Evolutionary conservation across 2,329 filamentous ascomycete genomes (phyloP), one percentile per base, ranked within the genome.

Genomic region (Pseudopyrenochaeta lycopersici): DNA sequence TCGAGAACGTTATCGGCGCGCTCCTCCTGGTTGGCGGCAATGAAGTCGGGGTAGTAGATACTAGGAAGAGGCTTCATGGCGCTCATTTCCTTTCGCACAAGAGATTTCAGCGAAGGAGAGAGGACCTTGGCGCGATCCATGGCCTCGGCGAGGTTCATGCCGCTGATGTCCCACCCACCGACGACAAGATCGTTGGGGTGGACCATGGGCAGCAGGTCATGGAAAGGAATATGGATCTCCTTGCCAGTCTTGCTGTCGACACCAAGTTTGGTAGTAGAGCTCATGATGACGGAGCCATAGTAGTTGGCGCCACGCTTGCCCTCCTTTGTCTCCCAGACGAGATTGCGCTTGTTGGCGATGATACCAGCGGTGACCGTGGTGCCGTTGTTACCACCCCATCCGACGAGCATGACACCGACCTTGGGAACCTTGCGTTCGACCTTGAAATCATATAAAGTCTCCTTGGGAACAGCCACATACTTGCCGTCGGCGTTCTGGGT

Each of bases 31-130:
- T 99, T 99, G 75, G 95, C 91, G 64, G 95, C 95, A 73, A 99
- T 99, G 83, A 99, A 99, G 80, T 98, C 95, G 1, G 95, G 95
- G 78, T 99, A 99, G 86, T 99, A 99, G 80, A 98, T 90, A 78
- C 90, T 94, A 20, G 92, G 94, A 60, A 98, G 86, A 27, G 95
- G 95, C 67, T 89, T 88, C 88, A 98, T 90, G 67, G 83, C 82
- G 57, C 88, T 82, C 92, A 98, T 94, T 81, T 98, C 91, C 85
- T 98, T 97, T 80, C 88, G 89, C 68, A 99, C 90, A 70, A 90
- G 85, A 51, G 83, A 81, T 85, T 99, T 99, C 71, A 99, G 85
- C 27, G 91, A 89, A n/a, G 95, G 95, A 81, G 98, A 94, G 48
- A 99, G 88, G 48, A 99, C 95, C 75, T 90, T 88, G 64, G 95